Base-by-base conservation (phyloP, 164 flowering plant species). In the Vitis cinerea region DNA sequence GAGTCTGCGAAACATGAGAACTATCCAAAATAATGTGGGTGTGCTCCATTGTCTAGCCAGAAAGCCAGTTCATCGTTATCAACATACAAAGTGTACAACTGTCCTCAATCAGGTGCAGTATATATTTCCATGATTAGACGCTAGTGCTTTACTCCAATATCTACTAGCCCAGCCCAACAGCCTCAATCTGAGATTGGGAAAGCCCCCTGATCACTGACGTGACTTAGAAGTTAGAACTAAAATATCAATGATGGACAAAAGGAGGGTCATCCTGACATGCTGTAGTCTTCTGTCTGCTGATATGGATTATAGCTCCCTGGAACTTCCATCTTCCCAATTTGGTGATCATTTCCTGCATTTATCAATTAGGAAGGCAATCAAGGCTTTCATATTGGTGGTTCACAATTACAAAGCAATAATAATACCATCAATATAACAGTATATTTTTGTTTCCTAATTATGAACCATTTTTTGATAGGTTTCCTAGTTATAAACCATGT, bases 261-360 rank as follows among this genome's bases (percentile, higher is more conserved):
- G 27, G 7, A 27, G 10, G 8, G 67, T 87, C 80, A 87, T 23
- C 87, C 85, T 13, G 82, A 79, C 89, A 88, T 85, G 82, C 78
- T 77, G 75, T 81, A 90, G 70, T 86, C 87, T 53, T 85, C 91
- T 53, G 83, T 77, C 6, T 79, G 86, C 55, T 83, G 79, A 54
- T 84, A 90, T 7, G 82, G 75, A 69, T 68, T 75, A 50, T 81
- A 88, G 86, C 66, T 81, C 63, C 81, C 93, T 3, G 86, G 79
- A 27, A 78, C 71, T 79, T 85, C 93, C 83, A 87, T 82, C 77
- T 88, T 90, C 50, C 88, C 93, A 12, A 82, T 70, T 71, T 87
- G 77, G 60, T 82, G 85, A 50, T 85, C 92, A 56, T 80, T 83
- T 78, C 92, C 97, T 90, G 88, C 90, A 85, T 55, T 66, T 30